Evolutionary conservation across 768 basidiomycete genomes (phyloP).

Genomic region (Mycena indigotica): DNA sequence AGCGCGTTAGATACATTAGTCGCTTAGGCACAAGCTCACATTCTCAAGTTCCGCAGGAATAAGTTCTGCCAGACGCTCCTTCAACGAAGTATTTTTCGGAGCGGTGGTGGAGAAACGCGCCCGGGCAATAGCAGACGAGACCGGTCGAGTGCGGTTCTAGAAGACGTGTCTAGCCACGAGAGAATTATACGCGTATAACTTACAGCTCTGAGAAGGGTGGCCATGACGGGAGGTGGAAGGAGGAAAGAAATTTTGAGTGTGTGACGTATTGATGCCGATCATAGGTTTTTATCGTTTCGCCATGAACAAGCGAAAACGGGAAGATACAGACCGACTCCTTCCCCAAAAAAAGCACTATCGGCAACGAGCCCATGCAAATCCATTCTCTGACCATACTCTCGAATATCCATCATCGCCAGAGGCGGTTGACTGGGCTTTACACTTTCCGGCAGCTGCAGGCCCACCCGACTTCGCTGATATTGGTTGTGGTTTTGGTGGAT

Average conservation of each 20-base stretch:
- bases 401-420: conserved; percentile 81
- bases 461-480: conserved; percentile 94
- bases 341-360: conserved; percentile 80
- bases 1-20: conserved; percentile 5
- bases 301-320: background rate
- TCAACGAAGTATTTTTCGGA: conserved; percentile 73
- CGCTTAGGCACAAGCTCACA: conserved; percentile 48
- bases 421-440: conserved; percentile 76
- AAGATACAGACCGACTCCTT: background rate
- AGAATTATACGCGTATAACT: conserved; percentile 23
- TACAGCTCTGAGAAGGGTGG: conserved; percentile 43
- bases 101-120: conserved; percentile 67
- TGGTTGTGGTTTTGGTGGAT: conserved; percentile 96
- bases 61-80: conserved; percentile 90
- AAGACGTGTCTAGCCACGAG: conserved; percentile 10
- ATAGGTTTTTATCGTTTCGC: background rate
- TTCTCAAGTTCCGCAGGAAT: conserved; percentile 86
- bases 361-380: conserved; percentile 83
- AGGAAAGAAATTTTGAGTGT: background rate
- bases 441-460: conserved; percentile 73
- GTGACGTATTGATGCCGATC: background rate
- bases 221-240: conserved; percentile 38
- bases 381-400: conserved; percentile 85
- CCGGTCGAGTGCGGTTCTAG: conserved; percentile 54
- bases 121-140: conserved; percentile 46